Conservation (phyloP, 2,329 filamentous ascomycete genomes). For the Neonectria faginata region DNA sequence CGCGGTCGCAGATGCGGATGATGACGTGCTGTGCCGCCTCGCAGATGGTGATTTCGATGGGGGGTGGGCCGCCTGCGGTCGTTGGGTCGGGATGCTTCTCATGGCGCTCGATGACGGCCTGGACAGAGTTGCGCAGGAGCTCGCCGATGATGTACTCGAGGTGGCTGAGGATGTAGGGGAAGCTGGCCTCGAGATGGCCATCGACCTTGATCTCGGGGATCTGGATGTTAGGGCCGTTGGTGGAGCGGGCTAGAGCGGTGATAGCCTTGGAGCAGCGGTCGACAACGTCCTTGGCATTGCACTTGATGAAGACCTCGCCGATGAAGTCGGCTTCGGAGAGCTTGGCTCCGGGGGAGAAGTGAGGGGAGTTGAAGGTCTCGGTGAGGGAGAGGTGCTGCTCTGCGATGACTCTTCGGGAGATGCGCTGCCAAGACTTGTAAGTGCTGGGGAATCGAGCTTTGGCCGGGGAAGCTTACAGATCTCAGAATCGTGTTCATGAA, state of each 20-base stretch:
- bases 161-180: conserved; percentile 96
- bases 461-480: conserved; percentile 70
- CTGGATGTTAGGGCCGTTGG: conserved; percentile 76
- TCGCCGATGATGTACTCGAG: conserved; percentile 98
- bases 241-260: conserved; percentile 77
- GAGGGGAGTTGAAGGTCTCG: conserved; percentile 90
- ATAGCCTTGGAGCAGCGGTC: conserved; percentile 83
- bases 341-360: conserved; percentile 86
- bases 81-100: conserved; percentile 52
- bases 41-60: conserved; percentile 94
- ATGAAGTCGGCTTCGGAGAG: conserved; percentile 84
- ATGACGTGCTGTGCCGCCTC: conserved; percentile 96
- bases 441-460: conserved; percentile 7
- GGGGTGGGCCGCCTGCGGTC: conserved; percentile 67
- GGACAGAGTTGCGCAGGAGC: conserved; percentile 92
- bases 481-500: conserved; percentile 96
- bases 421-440: conserved; percentile 68
- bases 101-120: conserved; percentile 86
- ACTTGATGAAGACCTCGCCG: conserved; percentile 94
- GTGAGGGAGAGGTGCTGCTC: conserved; percentile 96
- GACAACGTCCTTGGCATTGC: conserved; percentile 90
- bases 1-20: conserved; percentile 94
- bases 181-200: conserved; percentile 89
- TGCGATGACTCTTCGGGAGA: conserved; percentile 94
- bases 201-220: conserved; percentile 86